Evolutionary conservation across 148 eudicot genomes (phyloP).

Genomic region (Gaultheria prostrata): DNA sequence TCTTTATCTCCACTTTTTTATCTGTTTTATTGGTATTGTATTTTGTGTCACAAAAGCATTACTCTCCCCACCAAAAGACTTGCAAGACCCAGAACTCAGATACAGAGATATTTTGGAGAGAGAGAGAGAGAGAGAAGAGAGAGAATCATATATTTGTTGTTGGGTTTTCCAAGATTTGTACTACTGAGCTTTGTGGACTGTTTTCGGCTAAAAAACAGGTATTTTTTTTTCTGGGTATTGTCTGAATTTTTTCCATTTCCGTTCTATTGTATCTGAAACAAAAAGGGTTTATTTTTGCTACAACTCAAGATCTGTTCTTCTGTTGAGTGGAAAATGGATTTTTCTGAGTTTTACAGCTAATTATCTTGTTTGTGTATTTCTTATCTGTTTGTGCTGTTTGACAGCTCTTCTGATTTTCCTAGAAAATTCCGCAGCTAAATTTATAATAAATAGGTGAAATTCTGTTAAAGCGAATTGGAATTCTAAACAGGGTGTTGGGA

Average conservation of each 20-base stretch:
- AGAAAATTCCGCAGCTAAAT: not conserved
- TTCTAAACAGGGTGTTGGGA: not conserved
- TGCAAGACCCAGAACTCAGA: not conserved
- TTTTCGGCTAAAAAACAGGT: conserved; percentile 10
- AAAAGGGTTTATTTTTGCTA: not conserved
- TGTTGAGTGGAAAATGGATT: not conserved
- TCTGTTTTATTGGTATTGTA: conserved; percentile 18
- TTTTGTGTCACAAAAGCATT: not conserved
- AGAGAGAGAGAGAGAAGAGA: conserved; percentile 2
- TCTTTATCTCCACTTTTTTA: conserved; percentile 46
- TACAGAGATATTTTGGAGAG: not conserved
- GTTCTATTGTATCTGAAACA: not conserved
- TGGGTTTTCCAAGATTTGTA: conserved; percentile 16
- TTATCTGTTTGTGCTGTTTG: conserved; percentile 1
- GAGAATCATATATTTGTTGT: conserved; percentile 5
- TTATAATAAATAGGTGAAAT: not conserved
- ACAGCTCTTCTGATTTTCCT: not conserved
- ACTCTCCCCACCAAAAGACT: conserved; percentile 13
- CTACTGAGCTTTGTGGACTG: conserved; percentile 1
- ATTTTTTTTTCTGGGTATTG: not conserved
- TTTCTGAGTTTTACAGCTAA: not conserved
- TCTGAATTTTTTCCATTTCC: not conserved
- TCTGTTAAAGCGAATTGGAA: not conserved
- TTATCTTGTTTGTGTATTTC: not conserved
- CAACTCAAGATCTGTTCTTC: conserved; percentile 18